These are phyloP conservation scores for Allomyces macrogynus DNA, from an alignment of 192 early-diverging fungal species.

Conservation along the genomic window DNA sequence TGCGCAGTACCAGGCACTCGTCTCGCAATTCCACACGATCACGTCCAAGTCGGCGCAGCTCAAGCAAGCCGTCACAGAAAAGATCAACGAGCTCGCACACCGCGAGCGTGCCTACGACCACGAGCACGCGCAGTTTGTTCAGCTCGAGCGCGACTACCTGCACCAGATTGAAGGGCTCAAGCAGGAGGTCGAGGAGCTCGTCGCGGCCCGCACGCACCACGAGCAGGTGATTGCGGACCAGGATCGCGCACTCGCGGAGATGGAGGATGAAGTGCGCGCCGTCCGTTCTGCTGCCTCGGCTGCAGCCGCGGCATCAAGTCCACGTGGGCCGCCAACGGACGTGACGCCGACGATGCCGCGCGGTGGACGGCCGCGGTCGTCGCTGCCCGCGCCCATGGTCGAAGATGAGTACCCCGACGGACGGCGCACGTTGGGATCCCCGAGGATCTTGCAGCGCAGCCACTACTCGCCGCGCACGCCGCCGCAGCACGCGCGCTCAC, in stretches of 20 bases:
- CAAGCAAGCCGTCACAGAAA: neutral
- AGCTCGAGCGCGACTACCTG: neutral
- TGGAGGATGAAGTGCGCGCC: neutral
- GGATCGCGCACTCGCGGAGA: neutral
- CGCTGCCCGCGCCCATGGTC: no score
- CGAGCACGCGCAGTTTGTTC: neutral
- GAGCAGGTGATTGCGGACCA: neutral
- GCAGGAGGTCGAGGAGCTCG: neutral
- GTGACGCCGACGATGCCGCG: no score
- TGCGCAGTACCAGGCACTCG: neutral
- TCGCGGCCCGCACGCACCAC: neutral
- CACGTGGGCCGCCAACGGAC: no score
- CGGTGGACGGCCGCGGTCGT: no score
- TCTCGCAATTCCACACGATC: neutral
- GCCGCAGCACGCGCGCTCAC: no score
- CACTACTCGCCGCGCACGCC: no score
- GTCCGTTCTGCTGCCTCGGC: no score
- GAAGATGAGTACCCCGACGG: no score
- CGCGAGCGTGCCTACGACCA: neutral
- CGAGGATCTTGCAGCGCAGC: no score
- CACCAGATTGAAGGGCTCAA: neutral
- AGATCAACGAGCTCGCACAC: neutral
- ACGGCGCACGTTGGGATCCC: no score
- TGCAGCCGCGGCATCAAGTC: no score
- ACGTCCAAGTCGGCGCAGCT: neutral